A percentile compares a stretch with the other conserved stretches of the same genome.
phyloP scores from a whole-genome alignment of 495 filamentous ascomycete species.

The Penicillium alfredii region DNA sequence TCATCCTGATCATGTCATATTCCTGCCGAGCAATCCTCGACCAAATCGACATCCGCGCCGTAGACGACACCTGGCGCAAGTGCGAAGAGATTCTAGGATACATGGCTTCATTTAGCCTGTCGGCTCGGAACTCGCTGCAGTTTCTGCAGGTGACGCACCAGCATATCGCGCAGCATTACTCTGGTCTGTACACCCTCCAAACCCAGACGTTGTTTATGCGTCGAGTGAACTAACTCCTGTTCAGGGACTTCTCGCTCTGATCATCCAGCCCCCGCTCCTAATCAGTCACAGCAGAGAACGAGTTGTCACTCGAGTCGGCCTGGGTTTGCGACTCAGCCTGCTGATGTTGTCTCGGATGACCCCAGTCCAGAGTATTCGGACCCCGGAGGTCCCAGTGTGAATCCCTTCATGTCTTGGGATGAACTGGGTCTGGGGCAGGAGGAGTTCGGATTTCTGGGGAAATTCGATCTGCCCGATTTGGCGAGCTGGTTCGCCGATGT shows the following conservation, averaged over 20 bases:
- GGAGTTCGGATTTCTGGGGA: constrained; percentile 27
- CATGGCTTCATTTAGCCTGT: constrained; percentile 27
- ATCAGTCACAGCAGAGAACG: constrained; percentile 5
- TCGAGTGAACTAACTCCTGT: constrained; percentile 1
- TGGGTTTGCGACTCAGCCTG: constrained; percentile 1
- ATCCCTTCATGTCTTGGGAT: constrained; percentile 19
- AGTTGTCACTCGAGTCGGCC: neutral
- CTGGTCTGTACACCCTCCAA: constrained; percentile 6
- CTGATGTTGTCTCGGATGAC: constrained; percentile 2
- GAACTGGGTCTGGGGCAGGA: constrained; percentile 19
- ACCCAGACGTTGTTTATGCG: too few relatives aligned
- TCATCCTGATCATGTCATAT: constrained; percentile 37
- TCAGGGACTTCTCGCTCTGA: constrained; percentile 3
- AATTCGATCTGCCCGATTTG: constrained; percentile 32
- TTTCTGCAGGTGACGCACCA: constrained; percentile 25
- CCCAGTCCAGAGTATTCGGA: constrained; percentile 1
- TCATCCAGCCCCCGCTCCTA: neutral
- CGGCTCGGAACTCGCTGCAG: constrained; percentile 28
- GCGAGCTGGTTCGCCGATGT: constrained; percentile 33
- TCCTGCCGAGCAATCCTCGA: constrained; percentile 23
- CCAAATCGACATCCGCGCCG: constrained; percentile 10
- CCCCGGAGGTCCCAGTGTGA: constrained; percentile 2
- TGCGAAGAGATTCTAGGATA: constrained; percentile 21
- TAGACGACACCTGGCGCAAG: constrained; percentile 26
- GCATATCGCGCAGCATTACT: constrained; percentile 21